Evolutionary conservation across 495 filamentous ascomycete genomes (phyloP), one percentile per base, ranked within the genome.

Genomic region (Penicillium maclennaniae): DNA sequence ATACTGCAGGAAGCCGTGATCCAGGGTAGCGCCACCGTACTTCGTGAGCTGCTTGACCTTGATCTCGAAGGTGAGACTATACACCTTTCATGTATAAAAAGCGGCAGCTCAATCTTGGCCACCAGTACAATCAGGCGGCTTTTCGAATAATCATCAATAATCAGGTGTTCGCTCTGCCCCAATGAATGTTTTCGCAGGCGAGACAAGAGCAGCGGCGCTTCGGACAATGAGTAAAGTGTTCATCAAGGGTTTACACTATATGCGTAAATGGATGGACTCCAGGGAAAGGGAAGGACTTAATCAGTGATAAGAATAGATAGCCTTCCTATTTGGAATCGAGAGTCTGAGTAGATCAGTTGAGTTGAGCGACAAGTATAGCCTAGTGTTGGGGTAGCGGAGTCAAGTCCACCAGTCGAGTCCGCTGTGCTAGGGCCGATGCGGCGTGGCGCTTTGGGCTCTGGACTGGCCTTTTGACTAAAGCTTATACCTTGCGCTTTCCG

Each of bases 211-310:
- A 3, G 52, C 61, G 20, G 70, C 63, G 41, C 51, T 82, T 12
- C 82, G 79, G 79, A 66, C 59, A 40, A 40, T 76, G 40, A 82
- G 79, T 48, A 75, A 81, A 58, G 58, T 73, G 42, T 56, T 82
- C 21, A 68, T 81, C 0, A 73, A 70, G 4, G 2, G 4, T 0
- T 6, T 17, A 14, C 15, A 14, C 8, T 17, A 14, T 10, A 17
- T n/a, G 8, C 23, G 23, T 23, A 23, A 2, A 16, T 15, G 16
- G 46, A 16, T 9, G 21, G 17, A 9, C 21, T 25, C 2, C 9
- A 37, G 9, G n/a, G 10, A 20, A 4, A 40, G n/a, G 4, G 12
- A 34, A 34, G 31, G 31, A 34, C 1, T 34, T 12, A 34, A 34
- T 12, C 9, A 10, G 19, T n/a, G 26, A 43, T 43, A 43, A 23